These are phyloP conservation scores for Alternaria triticina DNA, from an alignment of 2,329 filamentous ascomycete species.

Conservation along the genomic window DNA sequence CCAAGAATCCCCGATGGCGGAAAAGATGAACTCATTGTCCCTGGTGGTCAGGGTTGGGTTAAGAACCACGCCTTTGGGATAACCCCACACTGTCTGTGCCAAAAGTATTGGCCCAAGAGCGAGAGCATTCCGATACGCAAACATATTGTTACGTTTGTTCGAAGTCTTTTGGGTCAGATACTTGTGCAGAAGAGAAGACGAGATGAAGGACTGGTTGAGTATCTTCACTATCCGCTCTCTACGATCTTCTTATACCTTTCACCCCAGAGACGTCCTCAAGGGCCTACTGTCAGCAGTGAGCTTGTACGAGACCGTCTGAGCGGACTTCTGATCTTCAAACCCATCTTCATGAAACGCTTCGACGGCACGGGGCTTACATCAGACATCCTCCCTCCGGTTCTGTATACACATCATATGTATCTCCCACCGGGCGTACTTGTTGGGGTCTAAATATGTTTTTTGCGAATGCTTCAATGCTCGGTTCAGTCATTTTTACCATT, in stretches of 20 bases:
- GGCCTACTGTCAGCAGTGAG: not conserved
- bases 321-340: not conserved
- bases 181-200: not conserved
- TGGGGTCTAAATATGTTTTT: not conserved
- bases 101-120: not conserved
- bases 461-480: not conserved
- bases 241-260: not conserved
- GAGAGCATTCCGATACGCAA: not conserved
- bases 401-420: not conserved
- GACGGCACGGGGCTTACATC: not conserved
- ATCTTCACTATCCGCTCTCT: not conserved
- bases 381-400: not conserved
- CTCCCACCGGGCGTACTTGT: not conserved
- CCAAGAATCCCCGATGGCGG: not conserved
- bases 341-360: not conserved
- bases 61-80: not conserved
- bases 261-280: not conserved
- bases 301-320: not conserved
- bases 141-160: not conserved
- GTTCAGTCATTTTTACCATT: not conserved
- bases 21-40: not conserved
- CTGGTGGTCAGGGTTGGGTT: not conserved
- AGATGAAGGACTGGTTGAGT: not conserved
- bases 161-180: too few species aligned
- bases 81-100: not conserved